Percentiles rank a stretch among this genome's conserved stretches.
These are phyloP conservation scores for Hemileccinum rubropunctum DNA, from an alignment of 768 basidiomycete species.

Conservation along the genomic window DNA sequence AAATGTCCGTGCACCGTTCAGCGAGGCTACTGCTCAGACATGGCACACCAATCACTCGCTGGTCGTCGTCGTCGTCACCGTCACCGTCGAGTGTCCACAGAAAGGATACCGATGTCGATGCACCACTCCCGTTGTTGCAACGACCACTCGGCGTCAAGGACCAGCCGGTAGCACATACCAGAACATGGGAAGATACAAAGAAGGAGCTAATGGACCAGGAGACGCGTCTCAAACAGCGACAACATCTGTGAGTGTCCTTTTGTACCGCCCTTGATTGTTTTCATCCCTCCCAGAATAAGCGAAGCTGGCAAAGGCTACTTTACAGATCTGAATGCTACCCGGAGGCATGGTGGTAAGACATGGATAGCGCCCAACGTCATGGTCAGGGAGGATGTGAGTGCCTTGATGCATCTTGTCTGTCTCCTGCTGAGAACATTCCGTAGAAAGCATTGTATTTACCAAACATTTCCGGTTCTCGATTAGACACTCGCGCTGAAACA, in stretches of 20 bases:
- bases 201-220: constrained; percentile 74
- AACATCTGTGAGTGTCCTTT: constrained; percentile 45
- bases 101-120: neutral
- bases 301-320: constrained; percentile 83
- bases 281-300: constrained; percentile 43
- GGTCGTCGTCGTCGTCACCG: constrained; percentile 20
- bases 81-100: constrained; percentile 2
- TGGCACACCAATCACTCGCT: constrained; percentile 8
- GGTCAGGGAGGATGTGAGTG: constrained; percentile 84
- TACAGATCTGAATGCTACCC: constrained; percentile 77
- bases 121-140: constrained; percentile 40
- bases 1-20: constrained; percentile 18
- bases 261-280: neutral
- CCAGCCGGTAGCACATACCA: constrained; percentile 57
- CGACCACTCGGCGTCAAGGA: constrained; percentile 77
- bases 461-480: constrained; percentile 70
- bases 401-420: neutral
- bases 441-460: constrained; percentile 94
- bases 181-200: constrained; percentile 58
- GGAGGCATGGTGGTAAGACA: constrained; percentile 85
- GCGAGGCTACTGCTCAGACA: constrained; percentile 9
- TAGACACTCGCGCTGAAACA: constrained; percentile 52
- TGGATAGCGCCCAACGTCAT: constrained; percentile 91
- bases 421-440: neutral
- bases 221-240: constrained; percentile 64